Evolutionary conservation across 495 filamentous ascomycete genomes (phyloP).

Genomic region (Hypoxylon rickii): DNA sequence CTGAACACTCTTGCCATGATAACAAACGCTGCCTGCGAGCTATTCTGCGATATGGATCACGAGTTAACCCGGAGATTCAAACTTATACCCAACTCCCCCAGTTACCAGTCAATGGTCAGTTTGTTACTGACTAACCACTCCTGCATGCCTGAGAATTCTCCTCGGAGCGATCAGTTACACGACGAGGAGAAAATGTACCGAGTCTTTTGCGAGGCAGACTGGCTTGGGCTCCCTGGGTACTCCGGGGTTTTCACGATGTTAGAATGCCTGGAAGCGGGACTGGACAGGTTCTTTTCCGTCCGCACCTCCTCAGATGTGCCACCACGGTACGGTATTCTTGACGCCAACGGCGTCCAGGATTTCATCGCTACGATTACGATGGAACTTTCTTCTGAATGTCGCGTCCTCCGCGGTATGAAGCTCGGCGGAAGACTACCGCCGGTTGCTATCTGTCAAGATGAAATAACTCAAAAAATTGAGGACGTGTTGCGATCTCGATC

Average conservation of each 20-base stretch:
- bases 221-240: slow-evolving; percentile 22
- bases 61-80: slow-evolving; percentile 29
- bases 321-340: slow-evolving; percentile 24
- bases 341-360: slow-evolving; percentile 7
- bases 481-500: slow-evolving; percentile 6
- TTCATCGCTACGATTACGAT: slow-evolving; percentile 18
- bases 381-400: slow-evolving; percentile 27
- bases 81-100: no score
- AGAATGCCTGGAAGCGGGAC: slow-evolving; percentile 9
- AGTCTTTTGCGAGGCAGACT: slow-evolving; percentile 35
- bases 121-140: slow-evolving; percentile 29
- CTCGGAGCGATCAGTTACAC: slow-evolving; percentile 23
- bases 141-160: slow-evolving; percentile 33
- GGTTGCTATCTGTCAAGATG: slow-evolving; percentile 25
- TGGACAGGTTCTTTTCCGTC: slow-evolving; percentile 30
- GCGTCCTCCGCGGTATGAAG: slow-evolving; percentile 30
- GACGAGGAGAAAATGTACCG: slow-evolving; percentile 18
- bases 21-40: slow-evolving; percentile 41
- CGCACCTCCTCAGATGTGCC: slow-evolving; percentile 10
- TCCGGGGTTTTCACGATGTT: slow-evolving; percentile 4
- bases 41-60: slow-evolving; percentile 37
- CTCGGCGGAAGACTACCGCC: slow-evolving; percentile 5
- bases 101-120: no score
- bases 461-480: slow-evolving; percentile 27
- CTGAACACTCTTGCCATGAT: slow-evolving; percentile 32